Conservation (phyloP, 2,329 filamentous ascomycete genomes). For the Nannizzia gypsea region DNA sequence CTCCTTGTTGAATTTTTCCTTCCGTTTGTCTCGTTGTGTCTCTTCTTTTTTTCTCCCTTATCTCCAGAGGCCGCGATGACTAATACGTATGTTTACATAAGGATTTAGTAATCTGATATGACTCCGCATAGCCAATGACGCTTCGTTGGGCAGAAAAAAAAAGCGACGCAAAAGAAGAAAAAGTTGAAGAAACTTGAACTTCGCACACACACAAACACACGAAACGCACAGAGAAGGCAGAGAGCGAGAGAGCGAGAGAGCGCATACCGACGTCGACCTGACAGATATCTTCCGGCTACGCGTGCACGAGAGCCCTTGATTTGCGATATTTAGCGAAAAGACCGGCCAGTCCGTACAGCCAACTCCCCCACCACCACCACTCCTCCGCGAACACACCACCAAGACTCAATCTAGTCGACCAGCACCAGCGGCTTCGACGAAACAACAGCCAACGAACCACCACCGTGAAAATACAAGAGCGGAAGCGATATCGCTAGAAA, state of each 20-base stretch:
- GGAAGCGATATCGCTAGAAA: not conserved
- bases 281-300: not conserved
- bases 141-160: conserved; percentile 3
- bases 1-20: no score
- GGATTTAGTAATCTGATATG: no score
- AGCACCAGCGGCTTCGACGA: not conserved
- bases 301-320: no score
- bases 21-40: no score
- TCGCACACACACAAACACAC: not conserved
- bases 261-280: not conserved
- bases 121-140: not conserved
- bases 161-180: not conserved
- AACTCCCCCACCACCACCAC: not conserved
- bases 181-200: not conserved
- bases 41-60: no score
- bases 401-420: not conserved
- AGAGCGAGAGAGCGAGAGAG: not conserved
- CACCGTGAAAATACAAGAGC: not conserved
- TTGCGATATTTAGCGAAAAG: no score
- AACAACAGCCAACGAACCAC: not conserved
- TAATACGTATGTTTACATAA: no score
- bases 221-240: no score
- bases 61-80: not conserved
- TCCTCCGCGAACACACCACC: not conserved
- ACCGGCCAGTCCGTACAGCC: not conserved